A percentile compares a stretch with the other conserved stretches of the same genome.
These are phyloP conservation scores for Nitzschia sp. DNA, from an alignment of 108 stramenopile species.

Conservation along the genomic window DNA sequence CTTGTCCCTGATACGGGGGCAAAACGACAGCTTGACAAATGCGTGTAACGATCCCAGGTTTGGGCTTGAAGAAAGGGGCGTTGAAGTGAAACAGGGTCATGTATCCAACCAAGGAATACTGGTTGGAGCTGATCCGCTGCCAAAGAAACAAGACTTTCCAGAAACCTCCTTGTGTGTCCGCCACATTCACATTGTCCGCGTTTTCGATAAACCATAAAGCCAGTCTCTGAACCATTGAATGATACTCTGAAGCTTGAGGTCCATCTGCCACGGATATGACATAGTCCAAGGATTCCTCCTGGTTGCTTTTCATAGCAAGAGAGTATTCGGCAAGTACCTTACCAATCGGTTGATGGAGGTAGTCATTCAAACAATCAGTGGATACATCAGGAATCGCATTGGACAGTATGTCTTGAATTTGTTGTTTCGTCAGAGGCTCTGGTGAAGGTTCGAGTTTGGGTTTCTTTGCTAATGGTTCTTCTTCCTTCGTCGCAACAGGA, in stretches of 20 bases:
- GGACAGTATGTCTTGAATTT: constrained; percentile 44
- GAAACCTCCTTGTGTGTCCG: constrained; percentile 37
- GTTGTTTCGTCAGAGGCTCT: constrained; percentile 52
- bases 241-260: constrained; percentile 45
- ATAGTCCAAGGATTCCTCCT: constrained; percentile 33
- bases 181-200: constrained; percentile 64
- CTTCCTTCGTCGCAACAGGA: background rate
- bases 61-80: constrained; percentile 76
- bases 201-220: constrained; percentile 79
- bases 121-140: constrained; percentile 38
- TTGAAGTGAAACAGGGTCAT: constrained; percentile 72
- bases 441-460: background rate
- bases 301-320: background rate
- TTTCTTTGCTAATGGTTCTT: constrained; percentile 12
- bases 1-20: constrained; percentile 73
- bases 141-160: constrained; percentile 81
- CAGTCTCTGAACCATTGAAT: constrained; percentile 59
- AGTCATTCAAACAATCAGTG: constrained; percentile 15
- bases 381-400: constrained; percentile 15
- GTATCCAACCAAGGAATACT: constrained; percentile 72
- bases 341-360: constrained; percentile 34
- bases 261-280: constrained; percentile 67
- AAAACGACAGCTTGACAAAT: constrained; percentile 75
- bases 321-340: constrained; percentile 29
- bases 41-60: constrained; percentile 65